Evolutionary conservation across 2,329 filamentous ascomycete genomes (phyloP), one percentile per base, ranked within the genome.

Genomic region (Xylariales sp.): DNA sequence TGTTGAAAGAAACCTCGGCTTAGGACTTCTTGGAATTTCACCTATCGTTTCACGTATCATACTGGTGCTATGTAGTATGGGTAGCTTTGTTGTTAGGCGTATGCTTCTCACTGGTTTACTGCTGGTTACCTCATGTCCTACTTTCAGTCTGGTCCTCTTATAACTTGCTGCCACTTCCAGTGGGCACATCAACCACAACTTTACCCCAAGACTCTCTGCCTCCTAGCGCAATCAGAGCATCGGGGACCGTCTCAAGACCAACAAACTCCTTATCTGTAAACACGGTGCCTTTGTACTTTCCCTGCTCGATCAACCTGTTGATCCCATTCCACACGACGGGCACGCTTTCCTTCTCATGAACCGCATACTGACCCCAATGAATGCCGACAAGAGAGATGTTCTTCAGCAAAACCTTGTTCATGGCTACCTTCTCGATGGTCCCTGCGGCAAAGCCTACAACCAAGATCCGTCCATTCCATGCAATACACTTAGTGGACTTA

Each of bases 331-430:
- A 97, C 1, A 96, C 89, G 16, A 66, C 61, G 6, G 73, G 69
- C 5, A 93, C 78, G 31, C 73, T 82, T 54, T 83, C 78, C 16
- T 72, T 78, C 67, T 96, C 85, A 48, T 85, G 77, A 30, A 71
- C 72, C 1, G 81, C 69, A 64, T 96, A 96, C 41, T 83, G 81
- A 11, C 91, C 91, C 91, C 91, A 97, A 65, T 95, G 87, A 53
- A 96, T 67, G 2, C 91, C 91, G 2, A 96, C 85, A 11, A 97
- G 69, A 46, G 81, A 84, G 46, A 96, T 91, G 60, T 96, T 96
- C 75, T 96, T 97, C 50, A 97, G 66, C 45, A 96, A 64, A 18
- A 96, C 88, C 61, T 91, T 83, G 62, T 97, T 97, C 69, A 94
- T 81, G 11, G 89, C 85, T 29, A 97, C 79, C 66, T 93, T 94